Base-by-base conservation (phyloP, 2,329 filamentous ascomycete genomes). In the Teratosphaeria viscida region DNA sequence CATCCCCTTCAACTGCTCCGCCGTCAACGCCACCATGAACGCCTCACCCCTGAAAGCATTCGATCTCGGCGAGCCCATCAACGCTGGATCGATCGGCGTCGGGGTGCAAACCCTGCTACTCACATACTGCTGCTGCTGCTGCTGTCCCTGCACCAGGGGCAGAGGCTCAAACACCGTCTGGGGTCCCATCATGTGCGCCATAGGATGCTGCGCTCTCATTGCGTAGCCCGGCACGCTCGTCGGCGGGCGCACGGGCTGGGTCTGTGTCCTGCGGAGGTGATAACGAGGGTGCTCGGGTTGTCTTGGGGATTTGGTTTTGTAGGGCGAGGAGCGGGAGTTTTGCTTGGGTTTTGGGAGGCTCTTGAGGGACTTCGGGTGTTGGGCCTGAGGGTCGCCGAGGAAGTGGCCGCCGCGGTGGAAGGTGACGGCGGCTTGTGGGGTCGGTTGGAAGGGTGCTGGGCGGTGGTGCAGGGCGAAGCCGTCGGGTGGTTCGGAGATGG, bases 401-500 rank as follows among this genome's bases (percentile, higher is more conserved):
- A 53, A 59, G 27, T 62, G 59, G 37, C 63, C 63, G 34, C 58
- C 56, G 52, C 64, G 62, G 35, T 63, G 59, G 60, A 66, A 64
- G n/a, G 59, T 60, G 43, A 65, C 53, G 10, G 47, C 53, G 10
- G 47, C 53, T n/a, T 49, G 55, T 34, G 52, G 52, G 43, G 26
- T 49, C 6, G 61, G 52, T 26, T 26, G 59, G 16, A 32, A 35
- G 10, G 43, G 43, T 27, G 43, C 29, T 23, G 59, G 57, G 23
- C 27, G 53, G 23, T 62, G 59, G n/a, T 59, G 56, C n/a, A 58
- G 11, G 39, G 57, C 43, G 39, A 59, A 58, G 32, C 55, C 58
- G 19, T 58, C 63, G 10, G 63, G 65, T 34, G 65, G 65, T 47
- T 66, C 63, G 47, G 64, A 66, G 47, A 64, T 57, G 8, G 65